Conservation (phyloP, 2,329 filamentous ascomycete species). For the Penicillium sp. region DNA sequence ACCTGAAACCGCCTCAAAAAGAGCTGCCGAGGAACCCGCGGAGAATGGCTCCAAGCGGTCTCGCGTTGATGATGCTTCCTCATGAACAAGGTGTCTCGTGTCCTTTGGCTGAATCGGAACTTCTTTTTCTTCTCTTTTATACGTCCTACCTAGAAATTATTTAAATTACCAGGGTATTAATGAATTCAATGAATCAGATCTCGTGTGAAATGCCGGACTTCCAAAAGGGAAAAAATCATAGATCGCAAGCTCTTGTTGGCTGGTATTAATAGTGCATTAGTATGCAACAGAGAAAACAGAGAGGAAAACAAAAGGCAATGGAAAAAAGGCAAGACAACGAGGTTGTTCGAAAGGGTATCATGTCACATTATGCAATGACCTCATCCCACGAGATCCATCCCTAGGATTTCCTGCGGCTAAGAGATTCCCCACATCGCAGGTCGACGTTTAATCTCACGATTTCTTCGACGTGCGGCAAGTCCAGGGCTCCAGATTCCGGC, state of each 20-base stretch:
- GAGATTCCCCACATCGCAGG: conserved; percentile 21
- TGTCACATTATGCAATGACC: not conserved
- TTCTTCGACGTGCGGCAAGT: conserved; percentile 41
- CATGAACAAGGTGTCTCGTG: not conserved
- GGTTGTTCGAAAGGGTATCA: not conserved
- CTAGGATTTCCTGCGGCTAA: conserved; percentile 1
- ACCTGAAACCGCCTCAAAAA: conserved; percentile 20
- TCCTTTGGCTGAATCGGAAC: not conserved
- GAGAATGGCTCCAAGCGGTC: conserved; percentile 23
- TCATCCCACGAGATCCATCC: not conserved
- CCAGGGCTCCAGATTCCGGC: conserved; percentile 53
- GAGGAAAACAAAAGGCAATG: not conserved
- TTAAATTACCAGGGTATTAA: not conserved
- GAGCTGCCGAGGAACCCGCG: conserved; percentile 20
- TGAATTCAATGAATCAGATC: not conserved
- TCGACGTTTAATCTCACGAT: conserved; percentile 30
- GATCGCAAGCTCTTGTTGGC: not conserved
- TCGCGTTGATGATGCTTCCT: conserved; percentile 17
- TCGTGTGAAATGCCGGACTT: not conserved
- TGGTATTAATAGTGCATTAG: not conserved
- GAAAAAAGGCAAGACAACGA: not conserved
- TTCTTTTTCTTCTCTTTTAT: not conserved
- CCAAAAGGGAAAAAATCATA: not conserved
- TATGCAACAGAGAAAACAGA: not conserved
- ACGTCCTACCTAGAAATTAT: not conserved